Evolutionary conservation across 139 green algal genomes (phyloP).

Genomic region (Penium margaritaceum): DNA sequence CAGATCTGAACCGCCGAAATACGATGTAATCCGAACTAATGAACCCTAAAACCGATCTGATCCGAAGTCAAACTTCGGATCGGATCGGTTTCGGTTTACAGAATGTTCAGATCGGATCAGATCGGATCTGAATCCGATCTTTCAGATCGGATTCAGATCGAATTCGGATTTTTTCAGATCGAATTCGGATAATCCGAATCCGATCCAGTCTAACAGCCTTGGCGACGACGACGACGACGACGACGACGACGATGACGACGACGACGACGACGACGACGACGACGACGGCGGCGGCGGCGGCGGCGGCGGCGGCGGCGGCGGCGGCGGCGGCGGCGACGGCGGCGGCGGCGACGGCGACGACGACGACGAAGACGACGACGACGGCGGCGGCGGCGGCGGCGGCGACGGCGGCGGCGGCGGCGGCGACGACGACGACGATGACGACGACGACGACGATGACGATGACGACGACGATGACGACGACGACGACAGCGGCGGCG

Average conservation of each 20-base stretch:
- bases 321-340: too few relatives aligned
- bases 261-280: constrained; percentile 5
- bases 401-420: neutral
- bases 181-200: too few relatives aligned
- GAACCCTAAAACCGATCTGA: too few relatives aligned
- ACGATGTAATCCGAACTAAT: too few relatives aligned
- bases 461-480: neutral
- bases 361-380: too few relatives aligned
- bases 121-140: neutral
- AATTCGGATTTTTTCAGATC: too few relatives aligned
- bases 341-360: too few relatives aligned
- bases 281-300: constrained; percentile 4
- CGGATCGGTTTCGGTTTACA: too few relatives aligned
- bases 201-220: constrained; percentile 3
- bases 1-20: too few relatives aligned
- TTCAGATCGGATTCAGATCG: neutral
- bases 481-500: neutral
- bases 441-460: neutral
- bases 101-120: too few relatives aligned
- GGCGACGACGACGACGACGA: constrained; percentile 15
- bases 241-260: neutral
- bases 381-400: too few relatives aligned
- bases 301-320: neutral
- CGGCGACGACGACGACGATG: neutral
- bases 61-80: too few relatives aligned